Evolutionary conservation across 176 grass and related monocot genomes (phyloP).

Genomic region (Otatea glauca): DNA sequence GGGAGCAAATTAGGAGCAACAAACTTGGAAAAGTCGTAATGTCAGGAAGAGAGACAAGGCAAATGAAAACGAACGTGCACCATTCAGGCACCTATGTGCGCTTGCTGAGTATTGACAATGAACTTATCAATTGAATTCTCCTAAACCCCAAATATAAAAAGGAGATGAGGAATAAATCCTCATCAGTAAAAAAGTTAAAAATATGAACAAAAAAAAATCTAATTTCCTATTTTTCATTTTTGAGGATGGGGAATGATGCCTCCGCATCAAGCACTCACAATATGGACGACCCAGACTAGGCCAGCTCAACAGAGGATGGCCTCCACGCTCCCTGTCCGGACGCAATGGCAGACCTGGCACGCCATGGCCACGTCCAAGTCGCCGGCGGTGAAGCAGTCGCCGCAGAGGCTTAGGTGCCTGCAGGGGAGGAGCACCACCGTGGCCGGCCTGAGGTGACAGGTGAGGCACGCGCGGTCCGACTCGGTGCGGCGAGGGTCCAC

Average conservation of each 20-base stretch:
- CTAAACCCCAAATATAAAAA: slow-evolving; percentile 38
- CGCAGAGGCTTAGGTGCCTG: slow-evolving; percentile 76
- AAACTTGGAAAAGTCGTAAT: neutral
- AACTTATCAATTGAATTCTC: slow-evolving; percentile 71
- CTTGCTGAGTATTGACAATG: slow-evolving; percentile 43
- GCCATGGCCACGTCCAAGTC: slow-evolving; percentile 44
- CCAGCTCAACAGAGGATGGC: slow-evolving; percentile 64
- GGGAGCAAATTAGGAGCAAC: slow-evolving; percentile 27
- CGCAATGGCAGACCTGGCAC: slow-evolving; percentile 80
- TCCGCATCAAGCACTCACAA: slow-evolving; percentile 31
- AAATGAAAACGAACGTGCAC: neutral
- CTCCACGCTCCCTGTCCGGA: slow-evolving; percentile 76
- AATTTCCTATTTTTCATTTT: slow-evolving; percentile 10
- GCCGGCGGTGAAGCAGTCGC: slow-evolving; percentile 61
- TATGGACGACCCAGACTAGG: neutral
- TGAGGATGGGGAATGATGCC: slow-evolving; percentile 12
- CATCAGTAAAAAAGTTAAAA: neutral
- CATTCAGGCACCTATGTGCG: slow-evolving; percentile 19
- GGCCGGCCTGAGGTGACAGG: slow-evolving; percentile 52
- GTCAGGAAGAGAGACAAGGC: neutral
- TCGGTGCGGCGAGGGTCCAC: slow-evolving; percentile 61
- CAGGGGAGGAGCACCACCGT: slow-evolving; percentile 81
- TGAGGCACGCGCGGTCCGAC: slow-evolving; percentile 53
- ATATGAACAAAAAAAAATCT: slow-evolving; percentile 45
- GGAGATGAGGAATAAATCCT: slow-evolving; percentile 31